phyloP scores from a whole-genome alignment of 2,329 filamentous ascomycete species.

The Sporothrix curviconia region DNA sequence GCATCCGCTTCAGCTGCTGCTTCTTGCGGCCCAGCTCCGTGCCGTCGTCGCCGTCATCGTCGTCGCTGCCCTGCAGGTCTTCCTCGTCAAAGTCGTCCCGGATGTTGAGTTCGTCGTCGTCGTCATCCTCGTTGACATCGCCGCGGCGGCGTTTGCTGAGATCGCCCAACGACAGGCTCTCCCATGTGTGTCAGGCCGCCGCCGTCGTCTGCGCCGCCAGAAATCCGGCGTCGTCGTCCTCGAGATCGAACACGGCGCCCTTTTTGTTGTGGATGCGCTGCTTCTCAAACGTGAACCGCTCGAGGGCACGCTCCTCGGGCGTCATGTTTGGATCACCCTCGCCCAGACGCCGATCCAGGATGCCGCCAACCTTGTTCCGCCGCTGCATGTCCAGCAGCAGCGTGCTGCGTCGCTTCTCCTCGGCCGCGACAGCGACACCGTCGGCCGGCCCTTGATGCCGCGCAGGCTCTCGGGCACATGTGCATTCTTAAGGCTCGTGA shows the following conservation, averaged over 20 bases:
- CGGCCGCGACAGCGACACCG: slow-evolving; percentile 79
- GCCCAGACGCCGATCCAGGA: slow-evolving; percentile 88
- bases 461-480: slow-evolving; percentile 45
- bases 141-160: background rate
- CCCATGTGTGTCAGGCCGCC: slow-evolving; percentile 46
- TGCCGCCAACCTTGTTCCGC: slow-evolving; percentile 84
- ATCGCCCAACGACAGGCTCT: slow-evolving; percentile 19
- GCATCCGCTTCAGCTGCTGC: slow-evolving; percentile 51
- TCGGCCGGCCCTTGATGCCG: slow-evolving; percentile 66
- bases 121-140: slow-evolving; percentile 13
- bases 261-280: slow-evolving; percentile 66
- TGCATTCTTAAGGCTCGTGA: slow-evolving; percentile 59
- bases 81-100: slow-evolving; percentile 73
- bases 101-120: background rate
- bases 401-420: slow-evolving; percentile 80
- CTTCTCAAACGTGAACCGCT: slow-evolving; percentile 85
- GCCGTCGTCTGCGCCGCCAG: background rate
- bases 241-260: slow-evolving; percentile 78
- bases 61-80: slow-evolving; percentile 55
- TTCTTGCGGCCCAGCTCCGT: slow-evolving; percentile 55
- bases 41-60: slow-evolving; percentile 56
- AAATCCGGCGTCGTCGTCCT: slow-evolving; percentile 60
- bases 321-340: slow-evolving; percentile 94
- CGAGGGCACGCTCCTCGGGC: slow-evolving; percentile 83
- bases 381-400: slow-evolving; percentile 84